Conservation (phyloP, 768 basidiomycete genomes). For the Tricholoma saponaceum region DNA sequence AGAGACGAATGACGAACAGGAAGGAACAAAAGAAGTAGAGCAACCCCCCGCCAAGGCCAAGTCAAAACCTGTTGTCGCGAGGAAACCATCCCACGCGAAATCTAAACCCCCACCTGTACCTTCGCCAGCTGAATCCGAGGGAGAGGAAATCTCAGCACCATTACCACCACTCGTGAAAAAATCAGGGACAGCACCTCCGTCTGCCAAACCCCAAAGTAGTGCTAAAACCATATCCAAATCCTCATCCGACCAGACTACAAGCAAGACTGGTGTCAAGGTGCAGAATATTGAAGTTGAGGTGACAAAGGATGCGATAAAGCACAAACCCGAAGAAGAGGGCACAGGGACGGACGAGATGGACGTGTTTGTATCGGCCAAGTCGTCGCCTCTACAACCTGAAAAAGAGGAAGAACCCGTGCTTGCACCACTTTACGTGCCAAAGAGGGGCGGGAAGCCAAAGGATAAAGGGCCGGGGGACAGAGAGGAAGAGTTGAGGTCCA, state of each 20-base stretch:
- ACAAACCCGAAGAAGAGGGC: not conserved
- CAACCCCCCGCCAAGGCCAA: conserved; percentile 10
- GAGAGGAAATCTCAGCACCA: conserved; percentile 10
- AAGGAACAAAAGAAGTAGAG: conserved; percentile 7
- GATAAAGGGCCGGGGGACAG: not conserved
- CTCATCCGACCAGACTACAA: conserved; percentile 1
- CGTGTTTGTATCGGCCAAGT: not conserved
- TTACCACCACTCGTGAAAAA: conserved; percentile 1
- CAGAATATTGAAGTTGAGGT: conserved; percentile 3
- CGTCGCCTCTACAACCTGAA: not conserved
- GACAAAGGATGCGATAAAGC: conserved; percentile 1
- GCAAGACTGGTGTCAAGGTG: conserved; percentile 13
- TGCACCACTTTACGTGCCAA: conserved; percentile 9
- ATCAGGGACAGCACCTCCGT: not conserved
- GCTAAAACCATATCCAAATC: conserved; percentile 3
- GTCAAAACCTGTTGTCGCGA: conserved; percentile 3
- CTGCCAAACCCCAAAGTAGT: not conserved
- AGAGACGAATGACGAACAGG: conserved; percentile 10
- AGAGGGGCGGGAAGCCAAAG: conserved; percentile 5
- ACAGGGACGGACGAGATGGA: conserved; percentile 3
- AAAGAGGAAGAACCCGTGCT: not conserved
- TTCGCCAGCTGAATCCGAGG: conserved; percentile 13
- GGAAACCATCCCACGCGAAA: conserved; percentile 19
- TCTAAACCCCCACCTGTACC: conserved; percentile 11
- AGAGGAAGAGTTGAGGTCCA: conserved; percentile 5